Evolutionary conservation across 495 filamentous ascomycete species (phyloP), one percentile per base, ranked within the genome.

Genomic region (Stereocaulon alpinum): DNA sequence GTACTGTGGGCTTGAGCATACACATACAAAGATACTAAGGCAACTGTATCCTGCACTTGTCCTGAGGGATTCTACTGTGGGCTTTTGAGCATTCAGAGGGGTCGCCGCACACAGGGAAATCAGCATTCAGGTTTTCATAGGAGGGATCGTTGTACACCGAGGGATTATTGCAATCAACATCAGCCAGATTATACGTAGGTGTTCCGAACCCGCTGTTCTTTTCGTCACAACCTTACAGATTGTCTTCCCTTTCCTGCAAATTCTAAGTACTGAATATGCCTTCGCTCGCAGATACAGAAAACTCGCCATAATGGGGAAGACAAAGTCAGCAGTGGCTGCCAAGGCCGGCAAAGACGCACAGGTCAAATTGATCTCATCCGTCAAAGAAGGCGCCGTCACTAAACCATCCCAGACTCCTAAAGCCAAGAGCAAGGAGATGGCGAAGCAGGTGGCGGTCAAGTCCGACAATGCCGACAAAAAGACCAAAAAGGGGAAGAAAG

Each of bases 351-450:
- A 77, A 57, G 77, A 77, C 69, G 61, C 68, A 57, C 67, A 68
- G 68, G 69, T 70, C 72, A 79, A 79, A 72, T 57, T 69, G 64
- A 54, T 79, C 64, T 72, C 66, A 70, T 78, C 78, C 71, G 77
- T 77, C 73, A 80, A 79, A 72, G 71, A 75, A 65, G 69, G 74
- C 63, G 76, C 74, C 55, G 72, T 80, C 58, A 71, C 71, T 71
- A 80, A 80, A 72, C 61, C 74, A 50, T 69, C 76, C 60, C 69
- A 75, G 70, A 67, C 61, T 30, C 72, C 75, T 40, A 75, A 77
- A 64, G 59, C 74, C 56, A 78, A 78, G 73, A 76, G 73, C 74
- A 78, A 78, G 69, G 67, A 73, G 62, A 65, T 77, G 54, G 75
- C 77, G 59, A 68, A 69, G 54, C 71, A 77, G 58, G 63, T 73